Conservation (phyloP, 768 basidiomycete species). For the Tricholoma bakamatsutake region DNA sequence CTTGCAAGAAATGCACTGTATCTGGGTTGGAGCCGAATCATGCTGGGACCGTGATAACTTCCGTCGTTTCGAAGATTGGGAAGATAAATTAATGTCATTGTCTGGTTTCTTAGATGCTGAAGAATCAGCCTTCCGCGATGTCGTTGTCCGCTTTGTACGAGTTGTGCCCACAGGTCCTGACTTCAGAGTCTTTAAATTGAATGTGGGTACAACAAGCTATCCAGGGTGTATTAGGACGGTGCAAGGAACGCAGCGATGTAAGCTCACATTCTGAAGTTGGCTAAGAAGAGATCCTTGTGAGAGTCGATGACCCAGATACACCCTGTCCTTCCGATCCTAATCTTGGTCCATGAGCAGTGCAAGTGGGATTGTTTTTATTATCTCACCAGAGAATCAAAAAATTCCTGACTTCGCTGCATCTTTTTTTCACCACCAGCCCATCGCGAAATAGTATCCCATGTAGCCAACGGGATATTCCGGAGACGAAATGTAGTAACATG, state of each 20-base stretch:
- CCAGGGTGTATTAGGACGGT: background rate
- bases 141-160: conserved; percentile 23
- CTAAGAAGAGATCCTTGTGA: conserved; percentile 48
- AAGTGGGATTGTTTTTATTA: background rate
- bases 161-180: conserved; percentile 31
- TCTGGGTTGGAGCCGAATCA: conserved; percentile 18
- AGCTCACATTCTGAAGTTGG: conserved; percentile 54
- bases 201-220: conserved; percentile 42
- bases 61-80: conserved; percentile 32
- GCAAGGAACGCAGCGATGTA: background rate
- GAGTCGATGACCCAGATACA: conserved; percentile 53
- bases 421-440: conserved; percentile 59
- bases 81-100: background rate
- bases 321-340: conserved; percentile 38
- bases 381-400: conserved; percentile 43
- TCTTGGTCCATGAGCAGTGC: background rate
- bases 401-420: conserved; percentile 41
- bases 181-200: conserved; percentile 54
- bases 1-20: conserved; percentile 54
- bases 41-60: conserved; percentile 29
- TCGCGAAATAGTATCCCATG: conserved; percentile 54
- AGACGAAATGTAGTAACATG: conserved; percentile 42
- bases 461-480: conserved; percentile 36
- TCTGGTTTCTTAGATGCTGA: conserved; percentile 9
- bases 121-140: conserved; percentile 21